Evolutionary conservation across 2,329 filamentous ascomycete species (phyloP), one percentile per base, ranked within the genome.

Genomic region (Sarocladium brachiariae): DNA sequence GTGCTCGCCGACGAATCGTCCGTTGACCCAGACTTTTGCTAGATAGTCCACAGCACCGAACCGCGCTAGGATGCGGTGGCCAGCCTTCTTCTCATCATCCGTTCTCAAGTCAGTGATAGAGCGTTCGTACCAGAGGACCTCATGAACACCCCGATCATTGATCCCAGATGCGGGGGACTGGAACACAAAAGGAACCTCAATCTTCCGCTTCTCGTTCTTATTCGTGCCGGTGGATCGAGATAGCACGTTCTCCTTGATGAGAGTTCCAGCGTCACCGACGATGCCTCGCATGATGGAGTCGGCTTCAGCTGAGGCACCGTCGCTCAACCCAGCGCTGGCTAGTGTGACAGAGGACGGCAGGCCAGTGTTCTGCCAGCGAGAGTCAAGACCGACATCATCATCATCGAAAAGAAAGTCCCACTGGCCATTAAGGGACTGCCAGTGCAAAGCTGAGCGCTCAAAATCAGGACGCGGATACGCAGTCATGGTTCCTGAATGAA

Each of bases 371-470:
- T 82, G 75, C 81, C 82, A 86, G 37, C 64, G 59, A 23, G 73
- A 61, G 3, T 59, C 52, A 2, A 81, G 66, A 0, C 83, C 83
- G 39, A 72, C 61, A 58, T 86, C 81, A 47, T 75, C 68, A 58
- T 86, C 83, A 61, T 87, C 83, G 53, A 85, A 86, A 43, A 80
- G 63, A 58, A 86, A 81, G 51, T 74, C 70, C 83, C 83, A 86
- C 5, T 72, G 66, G 1, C 82, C 81, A 55, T 86, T 78, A 43
- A 86, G 74, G 1, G 77, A 77, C 35, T 68, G 63, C 83, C 83
- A 86, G 41, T 68, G 72, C 24, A 83, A 70, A 23, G 69, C 60
- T 27, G 67, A 64, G 50, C 81, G 80, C 50, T 76, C 61, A 62
- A 85, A 86, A 65, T 86, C 82, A 1, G 83, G 81, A 50, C 83